Evolutionary conservation across 1,284 basidiomycete species (phyloP), one percentile per base, ranked within the genome.

Genomic region (Ceratobasidium sp.): DNA sequence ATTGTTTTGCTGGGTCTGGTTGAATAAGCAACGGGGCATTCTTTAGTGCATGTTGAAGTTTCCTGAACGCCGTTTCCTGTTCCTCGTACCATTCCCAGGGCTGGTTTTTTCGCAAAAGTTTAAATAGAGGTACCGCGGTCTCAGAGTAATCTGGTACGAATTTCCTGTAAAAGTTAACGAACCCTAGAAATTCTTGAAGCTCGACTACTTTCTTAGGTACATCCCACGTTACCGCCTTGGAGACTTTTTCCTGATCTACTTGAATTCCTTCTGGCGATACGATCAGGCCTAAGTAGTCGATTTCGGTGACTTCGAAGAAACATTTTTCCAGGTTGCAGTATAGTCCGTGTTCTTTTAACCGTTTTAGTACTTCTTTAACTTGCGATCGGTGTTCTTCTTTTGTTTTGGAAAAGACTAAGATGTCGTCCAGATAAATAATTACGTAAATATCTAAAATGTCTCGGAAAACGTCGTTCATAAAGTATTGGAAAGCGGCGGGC

Each of bases 171-270:
- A 81, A 84, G 77, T 82, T 82, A 2, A 80, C 79, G 28, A 85
- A 80, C 7, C 84, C 83, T 1, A 85, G 60, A 78, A 85, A 84
- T 1, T 51, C 42, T 68, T 81, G 80, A 2, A 76, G 86, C 86
- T n/a, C 80, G 39, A 80, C 79, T 17, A 85, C 77, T 2, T 75
- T 80, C 0, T 54, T 77, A 0, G 86, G 87, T 0, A 37, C 35
- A 0, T 84, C 84, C 87, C 87, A 89, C 3, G 81, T 74, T 0
- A 60, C 31, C 51, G 88, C 82, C 0, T 82, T 80, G 1, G 81
- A 37, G 0, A 89, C 76, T 79, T 89, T 89, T 1, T 73, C 78
- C 0, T 80, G 79, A 69, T 86, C 83, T 86, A 88, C 87, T 0
- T 47, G 31, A 13, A 88, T 78, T 6, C 82, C 81, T 1, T 83